Evolutionary conservation across 1,284 basidiomycete species (phyloP), one percentile per base, ranked within the genome.

Genomic region (Microbotryum scabiosae): DNA sequence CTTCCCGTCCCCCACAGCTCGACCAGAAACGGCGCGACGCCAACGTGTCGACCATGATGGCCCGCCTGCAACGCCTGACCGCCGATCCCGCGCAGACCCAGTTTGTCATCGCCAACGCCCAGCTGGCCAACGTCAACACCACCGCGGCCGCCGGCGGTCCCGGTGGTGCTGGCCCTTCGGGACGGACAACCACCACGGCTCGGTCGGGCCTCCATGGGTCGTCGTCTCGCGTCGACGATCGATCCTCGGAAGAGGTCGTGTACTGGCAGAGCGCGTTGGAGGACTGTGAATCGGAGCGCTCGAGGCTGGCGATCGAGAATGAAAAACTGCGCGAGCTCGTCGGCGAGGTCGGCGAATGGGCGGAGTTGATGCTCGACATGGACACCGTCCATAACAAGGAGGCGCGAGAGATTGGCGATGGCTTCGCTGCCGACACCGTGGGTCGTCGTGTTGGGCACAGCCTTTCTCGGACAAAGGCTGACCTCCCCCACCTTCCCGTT

Each of bases 11-110:
- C 0, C 4, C 41, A n/a, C 55, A 67, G 66, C 63, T 63, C 50
- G 66, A 67, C 50, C 60, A 56, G 23, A 67, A 67, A 56, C 64
- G 64, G 44, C 63, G 66, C 14, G 66, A 67, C 50, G 49, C 52
- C 45, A 61, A 65, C 30, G 49, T 63, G 5, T 46, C 53, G 10
- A 16, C 59, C 4, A 56, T 60, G 7, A 61, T 58, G 43, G 23
- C 54, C 4, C 56, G 63, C 4, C 51, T 67, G 0, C 64, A 65
- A 41, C 60, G 62, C 20, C 57, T 63, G 32, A 59, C 60, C 14
- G 51, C 65, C 16, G 58, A 61, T 9, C 46, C 62, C n/a, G 20
- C 51, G 21, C 50, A 48, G 9, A 48, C 52, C 20, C 41, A 49
- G n/a, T 18, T 61, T 20, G 51, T 44, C 28, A 28, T 57, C 26